These are phyloP conservation scores for Penicillium herquei DNA, from an alignment of 495 filamentous ascomycete species.

Conservation along the genomic window DNA sequence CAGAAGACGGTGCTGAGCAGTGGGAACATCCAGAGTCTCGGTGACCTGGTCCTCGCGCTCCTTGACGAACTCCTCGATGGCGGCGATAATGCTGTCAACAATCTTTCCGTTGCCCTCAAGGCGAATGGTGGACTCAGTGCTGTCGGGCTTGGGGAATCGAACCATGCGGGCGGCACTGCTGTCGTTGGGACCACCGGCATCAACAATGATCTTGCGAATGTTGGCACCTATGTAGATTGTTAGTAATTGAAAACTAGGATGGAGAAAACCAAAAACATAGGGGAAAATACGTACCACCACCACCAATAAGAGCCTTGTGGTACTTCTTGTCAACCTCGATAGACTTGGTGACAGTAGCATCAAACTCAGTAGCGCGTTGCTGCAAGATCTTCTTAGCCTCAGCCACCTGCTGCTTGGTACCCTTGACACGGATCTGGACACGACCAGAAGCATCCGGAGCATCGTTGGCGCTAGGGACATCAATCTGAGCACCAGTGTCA, in stretches of 20 bases:
- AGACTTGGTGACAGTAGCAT: conserved; percentile 77
- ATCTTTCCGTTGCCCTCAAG: conserved; percentile 79
- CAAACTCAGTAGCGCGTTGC: conserved; percentile 79
- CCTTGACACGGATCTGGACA: conserved; percentile 85
- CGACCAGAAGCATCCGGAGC: conserved; percentile 58
- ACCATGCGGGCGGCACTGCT: conserved; percentile 78
- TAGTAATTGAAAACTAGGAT: conserved; percentile 24
- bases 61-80: conserved; percentile 74
- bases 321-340: conserved; percentile 88
- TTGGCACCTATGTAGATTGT: conserved; percentile 63
- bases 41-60: conserved; percentile 77
- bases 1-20: conserved; percentile 82
- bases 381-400: conserved; percentile 85
- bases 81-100: conserved; percentile 82
- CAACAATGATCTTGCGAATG: conserved; percentile 80
- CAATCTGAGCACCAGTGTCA: conserved; percentile 79
- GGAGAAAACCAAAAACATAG: neutral
- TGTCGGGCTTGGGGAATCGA: conserved; percentile 82
- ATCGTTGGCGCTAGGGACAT: conserved; percentile 72
- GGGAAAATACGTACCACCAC: conserved; percentile 64
- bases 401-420: conserved; percentile 84
- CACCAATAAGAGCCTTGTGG: conserved; percentile 86
- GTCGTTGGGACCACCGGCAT: conserved; percentile 87
- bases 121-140: conserved; percentile 73
- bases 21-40: conserved; percentile 73